Percentiles rank a stretch among this genome's conserved stretches.
phyloP scores from a whole-genome alignment of 768 basidiomycete genomes.

The Boletus sp. region DNA sequence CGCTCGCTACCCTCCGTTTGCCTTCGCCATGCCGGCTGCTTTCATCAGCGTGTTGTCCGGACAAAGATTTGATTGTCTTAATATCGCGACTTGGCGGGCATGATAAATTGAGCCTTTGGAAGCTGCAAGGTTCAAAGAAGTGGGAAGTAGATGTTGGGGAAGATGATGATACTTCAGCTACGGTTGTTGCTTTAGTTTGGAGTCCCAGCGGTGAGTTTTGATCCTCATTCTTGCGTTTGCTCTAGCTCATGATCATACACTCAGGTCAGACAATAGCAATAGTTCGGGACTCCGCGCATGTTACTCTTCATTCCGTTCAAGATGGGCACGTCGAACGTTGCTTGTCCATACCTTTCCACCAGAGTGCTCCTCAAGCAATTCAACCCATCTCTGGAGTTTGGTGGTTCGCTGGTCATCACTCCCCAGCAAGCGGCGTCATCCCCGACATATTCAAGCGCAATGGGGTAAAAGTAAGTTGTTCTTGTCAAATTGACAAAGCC shows the following conservation, averaged over 20 bases:
- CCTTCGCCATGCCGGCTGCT: constrained; percentile 59
- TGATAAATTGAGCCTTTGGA: constrained; percentile 77
- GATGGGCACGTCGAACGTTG: constrained; percentile 60
- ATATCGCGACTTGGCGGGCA: constrained; percentile 65
- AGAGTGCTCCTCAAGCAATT: constrained; percentile 12
- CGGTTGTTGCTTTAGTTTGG: constrained; percentile 67
- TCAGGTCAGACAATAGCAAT: constrained; percentile 71
- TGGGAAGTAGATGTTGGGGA: constrained; percentile 77
- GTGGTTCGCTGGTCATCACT: constrained; percentile 65
- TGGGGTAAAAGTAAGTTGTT: constrained; percentile 53
- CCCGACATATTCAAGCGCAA: constrained; percentile 77
- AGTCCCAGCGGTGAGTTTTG: constrained; percentile 69
- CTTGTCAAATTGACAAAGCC: background rate
- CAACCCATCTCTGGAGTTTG: constrained; percentile 53
- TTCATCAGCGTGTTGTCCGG: constrained; percentile 72
- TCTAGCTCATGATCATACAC: constrained; percentile 4
- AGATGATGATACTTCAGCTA: constrained; percentile 41
- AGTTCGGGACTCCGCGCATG: constrained; percentile 61
- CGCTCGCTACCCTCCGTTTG: constrained; percentile 56
- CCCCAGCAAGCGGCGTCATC: constrained; percentile 41
- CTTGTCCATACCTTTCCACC: constrained; percentile 36
- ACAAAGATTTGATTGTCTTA: constrained; percentile 75
- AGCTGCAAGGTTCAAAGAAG: constrained; percentile 72
- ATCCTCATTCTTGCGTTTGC: background rate
- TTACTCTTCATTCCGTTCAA: constrained; percentile 77